Evolutionary conservation across 768 basidiomycete genomes (phyloP).

Genomic region (Hypholoma fasciculare): DNA sequence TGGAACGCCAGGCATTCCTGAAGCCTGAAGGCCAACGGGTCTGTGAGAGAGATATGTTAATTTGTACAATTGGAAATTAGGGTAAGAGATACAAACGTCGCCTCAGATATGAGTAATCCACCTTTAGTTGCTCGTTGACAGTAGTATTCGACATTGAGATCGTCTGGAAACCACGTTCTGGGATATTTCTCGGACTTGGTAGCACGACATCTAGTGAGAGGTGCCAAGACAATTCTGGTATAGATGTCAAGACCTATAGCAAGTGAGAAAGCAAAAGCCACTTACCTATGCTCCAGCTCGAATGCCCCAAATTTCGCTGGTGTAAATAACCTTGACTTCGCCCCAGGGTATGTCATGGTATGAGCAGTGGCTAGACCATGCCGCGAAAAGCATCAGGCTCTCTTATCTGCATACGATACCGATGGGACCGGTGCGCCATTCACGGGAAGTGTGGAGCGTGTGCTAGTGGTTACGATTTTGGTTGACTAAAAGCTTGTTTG

Average conservation of each 20-base stretch:
- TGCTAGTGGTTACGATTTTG: no score
- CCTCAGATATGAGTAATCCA: conserved; percentile 16
- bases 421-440: no score
- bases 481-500: no score
- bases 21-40: conserved; percentile 14
- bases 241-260: not conserved
- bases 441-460: no score
- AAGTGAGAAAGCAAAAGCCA: not conserved
- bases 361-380: not conserved
- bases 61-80: not conserved
- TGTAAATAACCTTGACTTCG: conserved; percentile 12
- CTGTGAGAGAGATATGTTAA: not conserved
- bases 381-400: no score
- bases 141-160: conserved; percentile 15
- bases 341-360: not conserved
- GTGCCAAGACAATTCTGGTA: conserved; percentile 14
- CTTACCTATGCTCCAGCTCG: conserved; percentile 12
- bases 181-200: conserved; percentile 12
- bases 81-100: conserved; percentile 6
- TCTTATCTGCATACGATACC: no score
- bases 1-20: conserved; percentile 14
- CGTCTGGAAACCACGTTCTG: conserved; percentile 15
- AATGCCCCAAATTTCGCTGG: conserved; percentile 10
- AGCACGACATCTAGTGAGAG: conserved; percentile 15
- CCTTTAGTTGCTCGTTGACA: conserved; percentile 12